Evolutionary conservation across 2,329 filamentous ascomycete genomes (phyloP).

Genomic region (Chrysoporthe deuterocubensis): DNA sequence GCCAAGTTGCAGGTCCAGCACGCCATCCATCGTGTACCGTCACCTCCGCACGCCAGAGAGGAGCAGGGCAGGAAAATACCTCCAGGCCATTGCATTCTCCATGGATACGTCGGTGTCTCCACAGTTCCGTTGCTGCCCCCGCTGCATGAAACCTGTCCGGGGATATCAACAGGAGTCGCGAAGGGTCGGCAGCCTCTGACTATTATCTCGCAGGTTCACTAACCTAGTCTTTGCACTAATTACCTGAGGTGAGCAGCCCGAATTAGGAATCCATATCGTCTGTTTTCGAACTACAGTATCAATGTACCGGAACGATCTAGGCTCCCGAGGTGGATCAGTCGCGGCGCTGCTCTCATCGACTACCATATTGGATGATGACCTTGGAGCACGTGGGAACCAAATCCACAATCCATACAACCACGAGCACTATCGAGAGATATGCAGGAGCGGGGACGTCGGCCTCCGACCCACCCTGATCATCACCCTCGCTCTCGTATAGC

Average conservation of each 20-base stretch:
- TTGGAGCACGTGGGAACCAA: not conserved
- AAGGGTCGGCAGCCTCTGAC: not conserved
- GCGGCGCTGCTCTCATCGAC: not conserved
- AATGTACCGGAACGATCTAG: not conserved
- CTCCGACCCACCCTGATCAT: not conserved
- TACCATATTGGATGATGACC: not conserved
- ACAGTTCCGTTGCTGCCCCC: not conserved
- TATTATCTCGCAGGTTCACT: not conserved
- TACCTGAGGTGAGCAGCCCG: not conserved
- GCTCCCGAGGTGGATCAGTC: not conserved
- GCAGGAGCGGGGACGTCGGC: not conserved
- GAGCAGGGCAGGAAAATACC: not conserved
- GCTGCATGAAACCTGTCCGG: not conserved
- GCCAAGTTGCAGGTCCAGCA: not conserved
- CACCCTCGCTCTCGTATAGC: not conserved
- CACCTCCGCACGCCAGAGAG: not conserved
- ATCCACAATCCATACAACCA: not conserved
- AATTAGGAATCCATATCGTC: not conserved
- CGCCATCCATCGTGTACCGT: not conserved
- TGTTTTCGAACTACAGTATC: not conserved
- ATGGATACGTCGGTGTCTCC: not conserved
- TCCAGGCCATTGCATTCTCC: not conserved
- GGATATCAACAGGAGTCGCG: not conserved
- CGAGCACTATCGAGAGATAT: not conserved
- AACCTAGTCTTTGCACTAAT: not conserved